These are phyloP conservation scores for Medicago arabica DNA, from an alignment of 306 rosid genomes.

Conservation along the genomic window DNA sequence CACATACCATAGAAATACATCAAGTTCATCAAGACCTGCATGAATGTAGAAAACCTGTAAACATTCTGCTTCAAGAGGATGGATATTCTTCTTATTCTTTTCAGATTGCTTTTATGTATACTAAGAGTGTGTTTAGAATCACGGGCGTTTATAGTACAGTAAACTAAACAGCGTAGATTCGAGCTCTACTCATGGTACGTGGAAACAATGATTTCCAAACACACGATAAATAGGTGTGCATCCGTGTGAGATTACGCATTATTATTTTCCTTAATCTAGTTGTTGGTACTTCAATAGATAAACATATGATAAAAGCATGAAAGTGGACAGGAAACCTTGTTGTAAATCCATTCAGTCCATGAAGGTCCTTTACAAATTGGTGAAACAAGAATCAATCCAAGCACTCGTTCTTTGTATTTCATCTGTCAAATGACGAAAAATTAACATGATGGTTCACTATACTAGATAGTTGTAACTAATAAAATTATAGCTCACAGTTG, in stretches of 20 bases:
- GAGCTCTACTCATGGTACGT: neutral
- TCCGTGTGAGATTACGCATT: neutral
- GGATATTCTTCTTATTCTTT: neutral
- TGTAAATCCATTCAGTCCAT: conserved; percentile 92
- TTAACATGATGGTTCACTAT: conserved; percentile 20
- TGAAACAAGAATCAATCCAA: conserved; percentile 84
- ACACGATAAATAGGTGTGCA: neutral
- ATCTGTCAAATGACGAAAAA: conserved; percentile 52
- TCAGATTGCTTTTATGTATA: neutral
- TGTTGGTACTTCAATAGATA: conserved; percentile 30
- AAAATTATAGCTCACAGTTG: conserved; percentile 10
- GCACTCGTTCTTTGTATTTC: conserved; percentile 78
- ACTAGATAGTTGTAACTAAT: conserved; percentile 13
- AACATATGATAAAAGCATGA: conserved; percentile 22
- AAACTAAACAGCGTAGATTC: neutral
- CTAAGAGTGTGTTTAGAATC: neutral
- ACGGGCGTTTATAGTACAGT: neutral
- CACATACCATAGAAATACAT: conserved; percentile 88
- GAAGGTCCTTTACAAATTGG: conserved; percentile 84
- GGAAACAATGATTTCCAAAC: neutral
- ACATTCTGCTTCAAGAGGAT: neutral
- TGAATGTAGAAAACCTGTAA: conserved; percentile 10
- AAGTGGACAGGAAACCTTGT: conserved; percentile 60
- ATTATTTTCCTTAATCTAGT: conserved; percentile 24
- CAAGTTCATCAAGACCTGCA: conserved; percentile 77